Evolutionary conservation across 148 eudicot species (phyloP), one percentile per base, ranked within the genome.

Genomic region (Camellia japonica): DNA sequence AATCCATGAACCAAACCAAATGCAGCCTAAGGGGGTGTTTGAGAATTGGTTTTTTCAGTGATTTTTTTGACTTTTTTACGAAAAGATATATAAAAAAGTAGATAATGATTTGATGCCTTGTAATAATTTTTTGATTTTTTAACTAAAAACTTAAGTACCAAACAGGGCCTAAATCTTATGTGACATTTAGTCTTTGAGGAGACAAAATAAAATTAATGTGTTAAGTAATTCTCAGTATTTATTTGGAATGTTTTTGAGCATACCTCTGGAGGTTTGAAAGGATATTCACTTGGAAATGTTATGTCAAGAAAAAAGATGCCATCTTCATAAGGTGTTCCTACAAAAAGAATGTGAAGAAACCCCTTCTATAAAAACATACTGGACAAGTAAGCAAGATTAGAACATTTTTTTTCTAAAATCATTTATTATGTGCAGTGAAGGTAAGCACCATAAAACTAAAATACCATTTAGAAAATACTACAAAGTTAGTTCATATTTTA

Each of bases 281-380:
- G 99, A 87, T 96, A 96, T 77, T 96, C 98, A 73, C 41, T 61
- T 4, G 98, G 97, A 79, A 96, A 96, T 10, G 82, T 78, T 72
- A 96, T 96, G 85, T 96, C 97, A n/a, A 96, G 95, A 82, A 96
- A 96, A 84, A 87, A 96, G 63, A 96, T 83, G 61, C 98, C 99
- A 43, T 94, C 98, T 85, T 90, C 86, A 86, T 96, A 96, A 7
- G 99, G 97, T 13, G 97, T 96, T 69, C 98, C 99, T 96, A 70
- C 83, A 78, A 71, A 74, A 71, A 68, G n/a, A 74, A 14, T 64
- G 16, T 55, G 49, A 47, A 67, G 76, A 18, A 13, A 79, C 65
- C 30, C 4, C 38, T 1, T 12, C 5, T 38, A 0, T 7, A 18
- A 54, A 54, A 74, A 15, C 8, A 64, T 71, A 15, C 46, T 69